Percentiles rank a stretch among this genome's conserved stretches.
phyloP scores from a whole-genome alignment of 176 grass and related monocot species.

The Triticum monococcum region DNA sequence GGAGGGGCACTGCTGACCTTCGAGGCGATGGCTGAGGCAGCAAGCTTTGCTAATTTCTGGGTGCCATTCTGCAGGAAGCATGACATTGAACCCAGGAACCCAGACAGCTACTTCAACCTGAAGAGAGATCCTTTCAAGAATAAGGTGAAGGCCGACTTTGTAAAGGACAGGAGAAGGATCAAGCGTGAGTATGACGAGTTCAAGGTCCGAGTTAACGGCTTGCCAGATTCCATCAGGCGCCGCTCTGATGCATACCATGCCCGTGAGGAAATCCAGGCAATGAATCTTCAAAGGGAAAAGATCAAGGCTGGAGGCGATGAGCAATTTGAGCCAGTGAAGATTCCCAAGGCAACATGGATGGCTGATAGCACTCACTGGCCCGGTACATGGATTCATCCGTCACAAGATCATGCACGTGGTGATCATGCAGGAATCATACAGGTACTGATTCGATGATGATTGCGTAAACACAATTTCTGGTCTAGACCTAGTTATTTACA shows the following conservation, averaged over 20 bases:
- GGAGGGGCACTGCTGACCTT: conserved; percentile 95
- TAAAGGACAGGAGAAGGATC: conserved; percentile 85
- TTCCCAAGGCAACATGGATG: conserved; percentile 98
- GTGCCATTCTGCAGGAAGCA: conserved; percentile 98
- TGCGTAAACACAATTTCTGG: neutral
- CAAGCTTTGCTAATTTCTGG: conserved; percentile 88
- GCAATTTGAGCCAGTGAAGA: conserved; percentile 76
- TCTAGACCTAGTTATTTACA: conserved; percentile 5
- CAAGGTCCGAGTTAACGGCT: conserved; percentile 87
- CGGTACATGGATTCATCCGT: conserved; percentile 81
- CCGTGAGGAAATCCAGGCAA: conserved; percentile 96
- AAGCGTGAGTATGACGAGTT: conserved; percentile 98
- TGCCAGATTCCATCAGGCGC: conserved; percentile 87
- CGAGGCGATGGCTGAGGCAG: conserved; percentile 97
- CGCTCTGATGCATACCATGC: conserved; percentile 93
- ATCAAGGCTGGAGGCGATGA: conserved; percentile 74
- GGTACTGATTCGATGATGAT: conserved; percentile 40
- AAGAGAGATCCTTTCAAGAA: conserved; percentile 94
- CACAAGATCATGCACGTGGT: conserved; percentile 66
- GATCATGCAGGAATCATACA: conserved; percentile 97
- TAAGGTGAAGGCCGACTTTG: conserved; percentile 88
- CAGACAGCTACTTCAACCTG: conserved; percentile 89
- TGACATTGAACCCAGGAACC: conserved; percentile 90
- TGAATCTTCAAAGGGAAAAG: conserved; percentile 84
- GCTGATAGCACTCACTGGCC: conserved; percentile 98